Percentiles rank a stretch among this genome's conserved stretches.
Conservation (phyloP, 495 filamentous ascomycete species). For the Neurospora hispaniola region DNA sequence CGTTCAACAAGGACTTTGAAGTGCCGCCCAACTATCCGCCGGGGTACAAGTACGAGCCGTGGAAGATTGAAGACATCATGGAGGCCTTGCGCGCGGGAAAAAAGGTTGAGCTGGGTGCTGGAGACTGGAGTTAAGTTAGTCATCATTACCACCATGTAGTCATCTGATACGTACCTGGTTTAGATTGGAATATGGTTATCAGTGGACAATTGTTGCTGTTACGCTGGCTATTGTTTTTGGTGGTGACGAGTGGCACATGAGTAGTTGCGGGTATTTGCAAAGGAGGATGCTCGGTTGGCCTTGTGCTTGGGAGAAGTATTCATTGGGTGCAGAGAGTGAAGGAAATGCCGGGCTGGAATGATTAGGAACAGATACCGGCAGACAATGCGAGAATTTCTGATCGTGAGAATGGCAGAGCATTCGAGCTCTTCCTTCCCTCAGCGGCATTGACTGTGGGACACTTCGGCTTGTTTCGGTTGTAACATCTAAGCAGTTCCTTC, state of each 20-base stretch:
- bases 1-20: constrained; percentile 27
- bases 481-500: neutral
- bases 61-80: constrained; percentile 36
- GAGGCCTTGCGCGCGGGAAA: constrained; percentile 25
- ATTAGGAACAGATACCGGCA: neutral
- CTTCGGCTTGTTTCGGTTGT: neutral
- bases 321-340: neutral
- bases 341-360: neutral
- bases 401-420: neutral
- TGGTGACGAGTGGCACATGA: neutral
- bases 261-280: no score
- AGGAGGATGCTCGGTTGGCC: neutral
- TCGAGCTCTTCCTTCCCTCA: neutral
- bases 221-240: neutral
- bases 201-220: neutral
- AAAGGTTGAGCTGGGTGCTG: constrained; percentile 25
- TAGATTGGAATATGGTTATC: neutral
- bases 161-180: constrained; percentile 29
- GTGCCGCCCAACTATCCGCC: constrained; percentile 34
- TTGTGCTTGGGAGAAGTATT: neutral
- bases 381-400: neutral
- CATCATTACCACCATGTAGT: neutral
- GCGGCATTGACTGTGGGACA: neutral
- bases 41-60: constrained; percentile 35
- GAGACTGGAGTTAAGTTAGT: constrained; percentile 26